phyloP scores from a whole-genome alignment of 1,284 basidiomycete species.

The Chalciporus sp. region DNA sequence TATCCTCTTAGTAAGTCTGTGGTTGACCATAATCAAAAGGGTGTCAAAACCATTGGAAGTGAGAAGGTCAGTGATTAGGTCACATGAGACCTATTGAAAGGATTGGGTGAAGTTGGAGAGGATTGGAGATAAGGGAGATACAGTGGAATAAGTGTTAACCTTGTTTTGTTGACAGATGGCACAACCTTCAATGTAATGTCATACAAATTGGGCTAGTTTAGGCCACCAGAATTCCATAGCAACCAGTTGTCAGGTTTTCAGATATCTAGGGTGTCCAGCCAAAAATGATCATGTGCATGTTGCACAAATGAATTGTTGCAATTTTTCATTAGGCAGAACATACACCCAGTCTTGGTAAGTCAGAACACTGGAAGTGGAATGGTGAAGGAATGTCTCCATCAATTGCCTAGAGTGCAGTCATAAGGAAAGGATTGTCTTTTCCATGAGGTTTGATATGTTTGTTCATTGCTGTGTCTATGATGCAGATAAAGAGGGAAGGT shows the following conservation, averaged over 20 bases:
- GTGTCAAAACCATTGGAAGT: conserved; percentile 8
- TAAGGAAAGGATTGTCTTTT: neutral
- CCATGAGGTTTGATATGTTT: neutral
- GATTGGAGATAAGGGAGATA: neutral
- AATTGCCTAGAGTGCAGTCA: neutral
- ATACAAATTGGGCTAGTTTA: neutral
- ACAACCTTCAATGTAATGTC: conserved; percentile 11
- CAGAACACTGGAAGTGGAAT: conserved; percentile 2
- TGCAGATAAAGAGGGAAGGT: neutral
- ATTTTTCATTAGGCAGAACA: conserved; percentile 8
- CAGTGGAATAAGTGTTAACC: neutral
- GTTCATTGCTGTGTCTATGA: neutral
- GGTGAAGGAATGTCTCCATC: neutral
- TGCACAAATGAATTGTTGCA: too few relatives aligned
- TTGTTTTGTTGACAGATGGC: conserved; percentile 13
- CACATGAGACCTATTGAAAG: conserved; percentile 10
- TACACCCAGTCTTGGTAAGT: conserved; percentile 20
- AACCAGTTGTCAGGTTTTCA: conserved; percentile 1
- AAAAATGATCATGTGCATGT: neutral
- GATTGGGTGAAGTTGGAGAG: neutral
- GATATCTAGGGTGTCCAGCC: conserved; percentile 13
- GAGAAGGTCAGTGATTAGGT: conserved; percentile 21
- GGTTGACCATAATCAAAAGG: conserved; percentile 25
- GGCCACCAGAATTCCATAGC: conserved; percentile 20
- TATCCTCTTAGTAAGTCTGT: too few relatives aligned